phyloP scores from a whole-genome alignment of 2,329 filamentous ascomycete genomes.

The Acrocalymma vagum region DNA sequence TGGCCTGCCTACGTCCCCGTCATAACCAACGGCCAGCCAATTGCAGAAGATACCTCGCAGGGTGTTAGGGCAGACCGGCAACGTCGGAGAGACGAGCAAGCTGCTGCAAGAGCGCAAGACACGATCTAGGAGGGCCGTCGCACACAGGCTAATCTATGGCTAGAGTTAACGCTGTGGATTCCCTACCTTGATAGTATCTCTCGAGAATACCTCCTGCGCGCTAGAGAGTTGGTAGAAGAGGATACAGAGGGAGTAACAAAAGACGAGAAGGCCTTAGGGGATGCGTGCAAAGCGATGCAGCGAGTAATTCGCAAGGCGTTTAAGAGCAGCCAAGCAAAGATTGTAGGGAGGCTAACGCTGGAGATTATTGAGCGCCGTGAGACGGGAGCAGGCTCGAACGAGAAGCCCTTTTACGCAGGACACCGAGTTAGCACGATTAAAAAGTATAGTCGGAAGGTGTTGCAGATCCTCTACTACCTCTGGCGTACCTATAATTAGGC shows the following conservation, averaged over 20 bases:
- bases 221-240: background rate
- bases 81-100: background rate
- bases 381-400: background rate
- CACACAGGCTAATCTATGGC: background rate
- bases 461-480: background rate
- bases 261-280: background rate
- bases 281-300: slow-evolving; percentile 1
- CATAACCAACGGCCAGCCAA: background rate
- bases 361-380: slow-evolving; percentile 1
- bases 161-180: background rate
- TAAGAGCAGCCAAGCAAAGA: background rate
- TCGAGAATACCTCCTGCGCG: background rate
- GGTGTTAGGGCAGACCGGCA: background rate
- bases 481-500: background rate
- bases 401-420: slow-evolving; percentile 3
- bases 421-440: background rate
- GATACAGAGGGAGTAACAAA: background rate
- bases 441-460: background rate
- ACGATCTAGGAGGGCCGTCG: background rate
- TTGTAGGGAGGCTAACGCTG: background rate
- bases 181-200: no score
- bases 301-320: slow-evolving; percentile 1
- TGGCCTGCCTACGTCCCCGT: background rate
- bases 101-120: background rate
- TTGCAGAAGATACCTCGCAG: background rate